These are phyloP conservation scores for Chaetoscypha palmicola DNA, from an alignment of 2,329 filamentous ascomycete species.

Conservation along the genomic window DNA sequence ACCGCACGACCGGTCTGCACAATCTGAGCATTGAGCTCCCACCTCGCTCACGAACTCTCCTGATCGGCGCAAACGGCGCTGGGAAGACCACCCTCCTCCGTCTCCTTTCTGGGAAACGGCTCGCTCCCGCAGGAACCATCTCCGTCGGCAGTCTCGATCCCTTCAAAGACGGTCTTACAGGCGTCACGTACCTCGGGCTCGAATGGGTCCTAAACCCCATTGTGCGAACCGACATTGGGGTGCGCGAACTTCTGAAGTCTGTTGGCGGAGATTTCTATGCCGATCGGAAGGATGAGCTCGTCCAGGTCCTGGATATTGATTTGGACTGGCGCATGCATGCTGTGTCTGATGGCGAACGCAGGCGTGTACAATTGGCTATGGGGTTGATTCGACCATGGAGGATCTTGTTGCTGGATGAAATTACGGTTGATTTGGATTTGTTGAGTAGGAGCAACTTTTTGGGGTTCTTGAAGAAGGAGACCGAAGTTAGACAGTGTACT, in stretches of 20 bases:
- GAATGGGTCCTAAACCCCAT: slow-evolving; percentile 99
- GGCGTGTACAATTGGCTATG: slow-evolving; percentile 94
- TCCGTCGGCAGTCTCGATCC: slow-evolving; percentile 78
- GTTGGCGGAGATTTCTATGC: slow-evolving; percentile 83
- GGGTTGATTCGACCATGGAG: slow-evolving; percentile 87
- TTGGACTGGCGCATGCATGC: slow-evolving; percentile 91
- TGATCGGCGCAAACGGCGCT: slow-evolving; percentile 94
- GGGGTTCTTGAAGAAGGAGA: slow-evolving; percentile 79
- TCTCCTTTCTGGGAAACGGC: slow-evolving; percentile 88
- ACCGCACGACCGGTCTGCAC: slow-evolving; percentile 71
- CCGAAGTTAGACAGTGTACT: slow-evolving; percentile 72
- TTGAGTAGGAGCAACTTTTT: slow-evolving; percentile 80
- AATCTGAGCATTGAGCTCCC: slow-evolving; percentile 72
- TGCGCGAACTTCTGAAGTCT: slow-evolving; percentile 73
- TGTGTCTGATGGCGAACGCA: slow-evolving; percentile 84
- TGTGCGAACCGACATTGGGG: slow-evolving; percentile 89
- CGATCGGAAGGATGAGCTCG: slow-evolving; percentile 76
- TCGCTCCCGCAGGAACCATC: slow-evolving; percentile 71
- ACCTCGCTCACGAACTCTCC: slow-evolving; percentile 73
- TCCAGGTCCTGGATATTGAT: slow-evolving; percentile 87
- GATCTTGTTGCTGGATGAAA: slow-evolving; percentile 86
- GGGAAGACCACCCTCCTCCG: slow-evolving; percentile 93
- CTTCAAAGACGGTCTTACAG: slow-evolving; percentile 83
- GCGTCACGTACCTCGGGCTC: slow-evolving; percentile 92
- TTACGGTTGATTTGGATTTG: slow-evolving; percentile 93